Percentiles rank a stretch among this genome's conserved stretches.
phyloP scores from a whole-genome alignment of 2,329 filamentous ascomycete genomes.

The Xylaria multiplex region DNA sequence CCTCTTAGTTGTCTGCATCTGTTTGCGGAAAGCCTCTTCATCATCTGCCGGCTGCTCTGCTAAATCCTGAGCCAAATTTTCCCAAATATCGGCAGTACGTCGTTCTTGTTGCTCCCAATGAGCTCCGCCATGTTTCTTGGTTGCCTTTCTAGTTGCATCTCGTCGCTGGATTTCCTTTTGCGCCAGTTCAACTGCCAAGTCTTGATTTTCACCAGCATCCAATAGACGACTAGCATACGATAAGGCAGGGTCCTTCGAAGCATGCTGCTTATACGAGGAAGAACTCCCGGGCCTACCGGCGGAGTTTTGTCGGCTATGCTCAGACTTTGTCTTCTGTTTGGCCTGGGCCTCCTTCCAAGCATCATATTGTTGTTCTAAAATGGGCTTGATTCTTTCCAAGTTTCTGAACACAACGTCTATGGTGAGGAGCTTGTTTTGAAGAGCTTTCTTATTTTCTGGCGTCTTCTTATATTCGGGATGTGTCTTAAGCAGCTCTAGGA shows the following conservation, averaged over 20 bases:
- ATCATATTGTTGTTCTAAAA: conserved; percentile 77
- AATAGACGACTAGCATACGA: conserved; percentile 65
- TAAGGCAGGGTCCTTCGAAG: conserved; percentile 70
- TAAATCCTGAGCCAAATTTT: conserved; percentile 54
- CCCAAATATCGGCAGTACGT: conserved; percentile 58
- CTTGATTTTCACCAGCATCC: conserved; percentile 75
- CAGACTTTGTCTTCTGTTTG: conserved; percentile 47
- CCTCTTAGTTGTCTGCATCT: conserved; percentile 64
- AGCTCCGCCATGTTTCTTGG: conserved; percentile 65
- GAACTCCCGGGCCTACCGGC: conserved; percentile 39
- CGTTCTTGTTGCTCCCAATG: conserved; percentile 67
- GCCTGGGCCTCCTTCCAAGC: conserved; percentile 69
- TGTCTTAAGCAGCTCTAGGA: conserved; percentile 76
- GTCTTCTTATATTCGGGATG: conserved; percentile 80
- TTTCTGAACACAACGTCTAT: conserved; percentile 70
- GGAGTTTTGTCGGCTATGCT: conserved; percentile 34
- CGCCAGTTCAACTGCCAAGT: conserved; percentile 80
- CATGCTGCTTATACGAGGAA: conserved; percentile 58
- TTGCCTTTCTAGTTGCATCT: conserved; percentile 68
- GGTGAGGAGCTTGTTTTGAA: conserved; percentile 62
- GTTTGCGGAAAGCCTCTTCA: conserved; percentile 58
- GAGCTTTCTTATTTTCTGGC: conserved; percentile 70
- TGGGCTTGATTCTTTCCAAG: conserved; percentile 82
- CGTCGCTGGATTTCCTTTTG: conserved; percentile 76
- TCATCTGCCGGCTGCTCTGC: conserved; percentile 48